A percentile compares a stretch with the other conserved stretches of the same genome.
Conservation (phyloP, 169 alveolate species). For the Plasmodium sp. region DNA sequence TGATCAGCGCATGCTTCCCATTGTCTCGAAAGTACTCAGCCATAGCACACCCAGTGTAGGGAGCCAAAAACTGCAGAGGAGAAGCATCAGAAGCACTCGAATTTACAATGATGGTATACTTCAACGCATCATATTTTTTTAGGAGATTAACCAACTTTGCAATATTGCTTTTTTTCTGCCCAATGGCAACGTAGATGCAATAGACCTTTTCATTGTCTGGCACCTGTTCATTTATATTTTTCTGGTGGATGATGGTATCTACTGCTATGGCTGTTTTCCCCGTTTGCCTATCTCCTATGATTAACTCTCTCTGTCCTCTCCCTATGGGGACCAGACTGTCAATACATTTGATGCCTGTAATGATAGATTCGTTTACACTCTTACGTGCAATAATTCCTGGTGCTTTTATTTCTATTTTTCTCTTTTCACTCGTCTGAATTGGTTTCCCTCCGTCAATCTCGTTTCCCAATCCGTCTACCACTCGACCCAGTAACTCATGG, state of each 20-base stretch:
- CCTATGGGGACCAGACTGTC: slow-evolving; percentile 99
- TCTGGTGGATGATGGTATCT: slow-evolving; percentile 97
- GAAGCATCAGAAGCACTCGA: slow-evolving; percentile 99
- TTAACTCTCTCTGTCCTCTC: slow-evolving; percentile 98
- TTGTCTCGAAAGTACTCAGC: slow-evolving; percentile 98
- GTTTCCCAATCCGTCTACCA: slow-evolving; percentile 97
- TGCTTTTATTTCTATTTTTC: slow-evolving; percentile 97
- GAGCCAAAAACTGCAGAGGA: slow-evolving; percentile 98
- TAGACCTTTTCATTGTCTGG: slow-evolving; percentile 92
- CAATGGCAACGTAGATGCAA: slow-evolving; percentile 99
- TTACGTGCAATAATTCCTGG: slow-evolving; percentile 98
- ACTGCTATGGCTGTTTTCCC: slow-evolving; percentile 98
- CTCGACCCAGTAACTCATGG: slow-evolving; percentile 97
- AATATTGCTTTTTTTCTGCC: slow-evolving; percentile 97
- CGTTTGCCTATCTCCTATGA: slow-evolving; percentile 99
- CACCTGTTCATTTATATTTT: slow-evolving; percentile 82
- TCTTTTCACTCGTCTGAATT: slow-evolving; percentile 88
- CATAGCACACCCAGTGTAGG: slow-evolving; percentile 98
- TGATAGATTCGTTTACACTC: slow-evolving; percentile 98
- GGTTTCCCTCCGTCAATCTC: slow-evolving; percentile 97
- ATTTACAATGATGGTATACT: slow-evolving; percentile 96
- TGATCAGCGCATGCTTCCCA: slow-evolving; percentile 96
- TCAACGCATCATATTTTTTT: slow-evolving; percentile 92
- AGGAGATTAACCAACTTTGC: slow-evolving; percentile 92
- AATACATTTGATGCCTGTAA: slow-evolving; percentile 96